These are phyloP conservation scores for Malbranchea zuffiana DNA, from an alignment of 2,329 filamentous ascomycete genomes.

Conservation along the genomic window DNA sequence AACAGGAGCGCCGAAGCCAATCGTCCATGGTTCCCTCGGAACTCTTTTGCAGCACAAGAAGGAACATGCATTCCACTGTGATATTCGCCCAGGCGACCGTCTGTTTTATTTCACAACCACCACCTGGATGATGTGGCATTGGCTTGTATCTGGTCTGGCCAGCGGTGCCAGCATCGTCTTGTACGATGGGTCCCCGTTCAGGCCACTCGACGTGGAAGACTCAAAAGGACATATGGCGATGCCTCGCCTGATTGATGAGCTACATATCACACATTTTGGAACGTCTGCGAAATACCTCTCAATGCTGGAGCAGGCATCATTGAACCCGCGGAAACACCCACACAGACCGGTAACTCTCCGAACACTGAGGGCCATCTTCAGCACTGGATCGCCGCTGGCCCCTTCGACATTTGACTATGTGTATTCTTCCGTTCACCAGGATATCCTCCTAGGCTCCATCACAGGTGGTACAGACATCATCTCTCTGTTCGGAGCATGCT, in stretches of 20 bases:
- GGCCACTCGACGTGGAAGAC: conserved; percentile 47
- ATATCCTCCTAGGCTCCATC: conserved; percentile 83
- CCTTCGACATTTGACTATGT: conserved; percentile 89
- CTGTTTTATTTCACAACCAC: conserved; percentile 92
- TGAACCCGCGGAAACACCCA: conserved; percentile 48
- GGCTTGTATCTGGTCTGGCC: conserved; percentile 78
- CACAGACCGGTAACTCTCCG: conserved; percentile 31
- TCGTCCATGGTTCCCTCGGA: conserved; percentile 81
- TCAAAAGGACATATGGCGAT: conserved; percentile 65
- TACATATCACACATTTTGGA: conserved; percentile 83
- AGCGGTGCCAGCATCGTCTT: conserved; percentile 73
- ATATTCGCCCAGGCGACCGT: conserved; percentile 59
- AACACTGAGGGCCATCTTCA: conserved; percentile 74
- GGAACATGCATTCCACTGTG: conserved; percentile 79
- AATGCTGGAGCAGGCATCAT: conserved; percentile 67
- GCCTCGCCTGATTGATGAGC: conserved; percentile 66
- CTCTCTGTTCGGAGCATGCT: conserved; percentile 82
- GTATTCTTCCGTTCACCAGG: conserved; percentile 66
- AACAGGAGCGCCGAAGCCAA: conserved; percentile 78
- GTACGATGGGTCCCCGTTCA: conserved; percentile 88
- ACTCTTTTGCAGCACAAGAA: conserved; percentile 96
- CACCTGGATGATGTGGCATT: conserved; percentile 99
- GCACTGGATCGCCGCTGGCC: conserved; percentile 81
- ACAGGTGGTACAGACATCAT: conserved; percentile 96
- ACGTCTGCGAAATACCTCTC: conserved; percentile 91